A percentile compares a stretch with the other conserved stretches of the same genome.
phyloP scores from a whole-genome alignment of 768 basidiomycete species.

The Tulasnella sp. region DNA sequence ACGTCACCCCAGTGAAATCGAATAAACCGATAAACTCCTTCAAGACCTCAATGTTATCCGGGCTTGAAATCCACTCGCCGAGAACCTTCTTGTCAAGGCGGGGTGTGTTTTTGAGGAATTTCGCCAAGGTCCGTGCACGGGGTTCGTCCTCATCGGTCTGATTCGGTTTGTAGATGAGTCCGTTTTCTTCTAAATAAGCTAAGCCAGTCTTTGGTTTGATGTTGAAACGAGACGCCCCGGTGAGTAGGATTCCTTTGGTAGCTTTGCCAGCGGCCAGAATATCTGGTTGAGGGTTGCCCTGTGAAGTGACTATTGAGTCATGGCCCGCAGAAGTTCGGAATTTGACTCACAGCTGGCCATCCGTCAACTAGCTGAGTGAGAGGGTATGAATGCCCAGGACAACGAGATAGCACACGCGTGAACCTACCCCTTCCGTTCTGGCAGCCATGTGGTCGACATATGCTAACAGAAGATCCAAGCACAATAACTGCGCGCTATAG shows the following conservation, averaged over 20 bases:
- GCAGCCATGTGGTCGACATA: conserved; percentile 82
- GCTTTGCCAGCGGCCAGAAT: conserved; percentile 59
- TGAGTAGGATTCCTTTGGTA: conserved; percentile 71
- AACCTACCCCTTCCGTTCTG: conserved; percentile 41
- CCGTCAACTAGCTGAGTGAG: conserved; percentile 31
- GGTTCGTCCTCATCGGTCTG: conserved; percentile 33
- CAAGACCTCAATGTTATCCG: conserved; percentile 73
- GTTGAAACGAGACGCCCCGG: conserved; percentile 81
- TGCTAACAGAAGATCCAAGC: conserved; percentile 72
- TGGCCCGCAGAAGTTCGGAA: conserved; percentile 21
- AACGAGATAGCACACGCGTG: no score
- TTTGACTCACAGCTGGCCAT: conserved; percentile 49
- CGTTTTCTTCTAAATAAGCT: conserved; percentile 83
- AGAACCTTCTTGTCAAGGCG: conserved; percentile 84
- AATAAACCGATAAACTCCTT: conserved; percentile 80
- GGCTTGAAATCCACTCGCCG: conserved; percentile 84
- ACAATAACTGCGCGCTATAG: conserved; percentile 71
- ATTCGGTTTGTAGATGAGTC: conserved; percentile 43
- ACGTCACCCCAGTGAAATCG: conserved; percentile 72
- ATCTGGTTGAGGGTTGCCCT: conserved; percentile 30
- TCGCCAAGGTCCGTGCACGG: conserved; percentile 58
- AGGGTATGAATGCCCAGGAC: no score
- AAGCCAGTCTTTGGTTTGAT: conserved; percentile 83
- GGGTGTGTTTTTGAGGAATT: conserved; percentile 71
- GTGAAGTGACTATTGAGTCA: background rate